Percentiles rank a stretch among this genome's conserved stretches.
phyloP scores from a whole-genome alignment of 352 stramenopile species.

The Blastocystis sp. region DNA sequence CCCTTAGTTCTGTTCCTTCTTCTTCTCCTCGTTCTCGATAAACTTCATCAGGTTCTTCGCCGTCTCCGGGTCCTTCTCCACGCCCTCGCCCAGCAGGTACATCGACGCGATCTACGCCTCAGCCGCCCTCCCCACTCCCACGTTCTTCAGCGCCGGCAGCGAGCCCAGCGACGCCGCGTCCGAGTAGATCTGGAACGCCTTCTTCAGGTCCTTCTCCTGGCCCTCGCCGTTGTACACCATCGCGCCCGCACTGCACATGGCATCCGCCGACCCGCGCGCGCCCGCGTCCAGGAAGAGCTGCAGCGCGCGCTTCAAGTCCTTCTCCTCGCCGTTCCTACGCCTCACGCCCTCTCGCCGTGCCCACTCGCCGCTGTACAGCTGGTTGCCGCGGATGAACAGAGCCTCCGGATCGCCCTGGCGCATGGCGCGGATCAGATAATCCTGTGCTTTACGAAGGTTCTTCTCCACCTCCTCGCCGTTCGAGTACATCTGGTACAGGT shows the following conservation, averaged over 20 bases:
- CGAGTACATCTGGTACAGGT: slow-evolving; percentile 82
- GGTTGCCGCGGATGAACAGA: slow-evolving; percentile 75
- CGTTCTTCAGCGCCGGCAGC: slow-evolving; percentile 43
- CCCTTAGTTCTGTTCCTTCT: slow-evolving; percentile 11
- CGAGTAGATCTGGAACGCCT: slow-evolving; percentile 54
- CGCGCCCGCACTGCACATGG: slow-evolving; percentile 50
- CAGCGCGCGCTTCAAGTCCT: slow-evolving; percentile 80
- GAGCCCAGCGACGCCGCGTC: slow-evolving; percentile 42
- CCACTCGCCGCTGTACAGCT: slow-evolving; percentile 76
- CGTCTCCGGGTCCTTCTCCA: slow-evolving; percentile 63
- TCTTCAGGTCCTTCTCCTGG: slow-evolving; percentile 65
- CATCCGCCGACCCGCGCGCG: slow-evolving; percentile 72
- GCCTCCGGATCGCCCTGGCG: slow-evolving; percentile 35
- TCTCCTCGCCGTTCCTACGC: slow-evolving; percentile 77
- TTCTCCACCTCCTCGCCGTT: slow-evolving; percentile 78
- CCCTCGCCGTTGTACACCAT: slow-evolving; percentile 66
- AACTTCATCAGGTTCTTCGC: slow-evolving; percentile 67
- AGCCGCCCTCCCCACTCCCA: not conserved
- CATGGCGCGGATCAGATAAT: slow-evolving; percentile 72
- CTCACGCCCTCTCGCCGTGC: slow-evolving; percentile 80
- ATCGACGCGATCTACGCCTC: slow-evolving; percentile 50
- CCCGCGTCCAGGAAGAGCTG: slow-evolving; percentile 82
- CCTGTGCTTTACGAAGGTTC: slow-evolving; percentile 79
- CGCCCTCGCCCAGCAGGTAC: slow-evolving; percentile 59
- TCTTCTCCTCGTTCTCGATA: slow-evolving; percentile 61